Percentiles rank a stretch among this genome's conserved stretches.
phyloP scores from a whole-genome alignment of 805 yeast species.

The Lachancea dasiensis region DNA sequence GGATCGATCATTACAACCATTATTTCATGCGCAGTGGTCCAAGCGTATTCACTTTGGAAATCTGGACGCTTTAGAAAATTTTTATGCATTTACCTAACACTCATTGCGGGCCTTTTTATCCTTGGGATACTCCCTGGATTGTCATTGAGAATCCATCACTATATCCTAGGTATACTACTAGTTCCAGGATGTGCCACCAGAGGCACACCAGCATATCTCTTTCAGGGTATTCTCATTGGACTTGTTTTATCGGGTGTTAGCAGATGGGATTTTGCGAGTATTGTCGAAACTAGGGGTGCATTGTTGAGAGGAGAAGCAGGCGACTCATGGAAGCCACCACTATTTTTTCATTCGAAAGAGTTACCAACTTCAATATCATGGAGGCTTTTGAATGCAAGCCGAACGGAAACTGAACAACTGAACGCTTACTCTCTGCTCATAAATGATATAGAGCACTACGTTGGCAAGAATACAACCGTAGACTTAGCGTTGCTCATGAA shows the following conservation, averaged over 20 bases:
- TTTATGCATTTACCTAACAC: constrained; percentile 44
- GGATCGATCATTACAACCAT: constrained; percentile 43
- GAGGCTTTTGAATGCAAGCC: constrained; percentile 17
- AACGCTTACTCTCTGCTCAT: constrained; percentile 59
- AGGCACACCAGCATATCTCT: constrained; percentile 61
- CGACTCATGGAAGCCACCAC: constrained; percentile 45
- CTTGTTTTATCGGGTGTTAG: constrained; percentile 77
- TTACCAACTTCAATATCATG: constrained; percentile 26
- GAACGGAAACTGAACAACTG: constrained; percentile 16
- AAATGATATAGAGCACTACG: constrained; percentile 73
- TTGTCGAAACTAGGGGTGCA: constrained; percentile 68
- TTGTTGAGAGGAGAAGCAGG: constrained; percentile 71
- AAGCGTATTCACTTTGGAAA: constrained; percentile 75
- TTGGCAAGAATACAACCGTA: constrained; percentile 46
- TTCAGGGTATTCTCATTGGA: constrained; percentile 83
- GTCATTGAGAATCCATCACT: constrained; percentile 74
- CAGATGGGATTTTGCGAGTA: constrained; percentile 90
- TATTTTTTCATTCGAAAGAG: constrained; percentile 24
- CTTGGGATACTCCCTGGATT: constrained; percentile 56
- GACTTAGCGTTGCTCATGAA: constrained; percentile 35
- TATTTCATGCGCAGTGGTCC: constrained; percentile 54
- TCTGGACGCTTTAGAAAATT: constrained; percentile 63
- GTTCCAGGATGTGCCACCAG: constrained; percentile 80
- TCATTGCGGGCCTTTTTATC: constrained; percentile 39
- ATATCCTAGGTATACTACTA: constrained; percentile 67